phyloP scores from a whole-genome alignment of 345 rosid species.

The Populus davidiana region DNA sequence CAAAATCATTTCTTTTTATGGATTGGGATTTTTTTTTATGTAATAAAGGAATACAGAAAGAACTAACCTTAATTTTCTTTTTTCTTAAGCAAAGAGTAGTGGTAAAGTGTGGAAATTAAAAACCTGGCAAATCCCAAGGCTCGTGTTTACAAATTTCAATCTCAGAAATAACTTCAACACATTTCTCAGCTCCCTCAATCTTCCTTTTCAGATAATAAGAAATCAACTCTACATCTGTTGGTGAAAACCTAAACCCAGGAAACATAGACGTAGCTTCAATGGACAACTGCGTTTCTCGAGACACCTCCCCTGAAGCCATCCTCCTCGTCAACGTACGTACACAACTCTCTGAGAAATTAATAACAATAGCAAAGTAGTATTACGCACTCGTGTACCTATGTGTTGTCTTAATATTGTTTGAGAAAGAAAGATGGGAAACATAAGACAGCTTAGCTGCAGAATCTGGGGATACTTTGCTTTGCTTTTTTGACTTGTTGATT shows the following conservation, averaged over 20 bases:
- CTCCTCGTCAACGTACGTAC: background rate
- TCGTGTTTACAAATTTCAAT: conserved; percentile 70
- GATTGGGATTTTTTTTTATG: no score
- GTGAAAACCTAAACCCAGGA: conserved; percentile 84
- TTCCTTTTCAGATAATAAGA: conserved; percentile 74
- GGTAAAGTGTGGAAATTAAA: background rate
- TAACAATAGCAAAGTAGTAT: no score
- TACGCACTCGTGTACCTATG: background rate
- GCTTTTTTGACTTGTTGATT: background rate
- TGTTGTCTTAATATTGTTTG: no score
- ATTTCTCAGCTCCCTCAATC: conserved; percentile 59
- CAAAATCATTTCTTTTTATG: no score
- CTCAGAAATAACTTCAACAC: conserved; percentile 68
- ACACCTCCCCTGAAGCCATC: conserved; percentile 26
- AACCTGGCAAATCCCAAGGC: conserved; percentile 96
- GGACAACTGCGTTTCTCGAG: conserved; percentile 61
- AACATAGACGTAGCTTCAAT: conserved; percentile 61
- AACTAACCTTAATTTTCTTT: background rate
- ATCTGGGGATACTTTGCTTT: background rate
- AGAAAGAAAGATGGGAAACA: background rate
- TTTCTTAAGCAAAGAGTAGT: background rate
- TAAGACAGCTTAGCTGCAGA: background rate
- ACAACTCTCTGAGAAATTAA: no score
- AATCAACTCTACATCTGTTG: conserved; percentile 77
- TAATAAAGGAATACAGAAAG: background rate